A percentile compares a stretch with the other conserved stretches of the same genome.
Evolutionary conservation across 2,329 filamentous ascomycete species (phyloP).

Genomic region (Colletotrichum sidae): DNA sequence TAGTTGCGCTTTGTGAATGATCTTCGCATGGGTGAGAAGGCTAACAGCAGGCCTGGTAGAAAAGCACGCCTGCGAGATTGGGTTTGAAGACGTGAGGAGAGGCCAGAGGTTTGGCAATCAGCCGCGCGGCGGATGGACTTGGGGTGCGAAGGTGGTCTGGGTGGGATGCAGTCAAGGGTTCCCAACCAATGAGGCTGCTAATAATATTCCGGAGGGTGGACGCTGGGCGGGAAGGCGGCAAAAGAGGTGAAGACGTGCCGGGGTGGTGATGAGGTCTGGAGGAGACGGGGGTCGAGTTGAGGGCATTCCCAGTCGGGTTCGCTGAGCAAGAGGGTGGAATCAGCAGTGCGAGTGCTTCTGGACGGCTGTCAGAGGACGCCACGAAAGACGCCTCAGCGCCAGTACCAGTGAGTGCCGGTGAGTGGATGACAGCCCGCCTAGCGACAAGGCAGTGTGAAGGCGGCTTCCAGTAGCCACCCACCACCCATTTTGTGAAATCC

Average conservation of each 20-base stretch:
- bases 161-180: conserved; percentile 6
- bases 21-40: conserved; percentile 20
- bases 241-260: background rate
- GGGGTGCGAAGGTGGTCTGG: too few species aligned
- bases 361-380: background rate
- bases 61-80: conserved; percentile 22
- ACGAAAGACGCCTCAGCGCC: background rate
- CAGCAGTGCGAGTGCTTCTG: background rate
- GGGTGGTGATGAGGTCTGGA: conserved; percentile 8
- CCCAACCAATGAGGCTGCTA: conserved; percentile 22
- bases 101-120: conserved; percentile 33
- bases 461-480: background rate
- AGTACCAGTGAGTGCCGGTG: background rate
- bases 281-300: conserved; percentile 4
- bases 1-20: conserved; percentile 27
- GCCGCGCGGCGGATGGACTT: conserved; percentile 6
- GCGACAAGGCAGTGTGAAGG: too few species aligned
- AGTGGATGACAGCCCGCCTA: background rate
- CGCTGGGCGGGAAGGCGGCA: conserved; percentile 11
- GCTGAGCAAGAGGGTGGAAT: conserved; percentile 10
- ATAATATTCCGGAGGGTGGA: conserved; percentile 24
- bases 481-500: conserved; percentile 22
- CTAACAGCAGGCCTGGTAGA: background rate
- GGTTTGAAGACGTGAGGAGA: conserved; percentile 14
- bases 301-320: conserved; percentile 5